Base-by-base conservation (phyloP, 805 yeast species). In the Hanseniaspora hatyaiensis region DNA sequence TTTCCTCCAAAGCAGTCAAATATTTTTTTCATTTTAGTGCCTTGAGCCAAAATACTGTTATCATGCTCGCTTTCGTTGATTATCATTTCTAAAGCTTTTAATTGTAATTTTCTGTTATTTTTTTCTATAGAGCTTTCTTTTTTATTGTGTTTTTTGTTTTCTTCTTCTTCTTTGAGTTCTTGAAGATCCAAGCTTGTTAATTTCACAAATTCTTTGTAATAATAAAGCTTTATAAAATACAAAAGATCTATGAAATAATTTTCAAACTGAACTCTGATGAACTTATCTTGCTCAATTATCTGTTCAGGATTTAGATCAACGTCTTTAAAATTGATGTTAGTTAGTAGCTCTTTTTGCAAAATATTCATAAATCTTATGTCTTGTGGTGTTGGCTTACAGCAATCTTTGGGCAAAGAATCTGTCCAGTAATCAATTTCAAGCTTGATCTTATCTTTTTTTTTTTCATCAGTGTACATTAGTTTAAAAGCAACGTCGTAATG, bases 1-100 rank as follows among this genome's bases (percentile, higher is more conserved):
- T 45, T 45, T 11, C 49, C 49, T 8, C 49, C 49, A 30, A 45
- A 37, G 12, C 36, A 33, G 6, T 30, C 42, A 45, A 37, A 45
- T 12, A 30, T 26, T 16, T 45, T 45, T 24, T 31, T 45, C 28
- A 45, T 45, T 16, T 37, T 31, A 3, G 40, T 26, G 2, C 31
- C 32, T 18, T 37, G 23, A 6, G 31, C 31, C 8, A 37, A 24
- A 18, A 30, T 28, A 12, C 20, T 45, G 6, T 45, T 45, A 5
- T 31, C 40, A 37, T 37, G 42, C 18, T 45, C 49, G 9, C 42
- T 37, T 13, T 45, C 49, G n/a, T 15, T 26, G 9, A 45, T 30
- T 13, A 45, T 37, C 42, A 45, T 45, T 11, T 45, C 38, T 18
- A 37, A 23, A 3, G 41, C 20, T 19, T 37, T 45, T n/a, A 45